Evolutionary conservation across 1,139 yeast genomes (phyloP), one percentile per base, ranked within the genome.

Genomic region (Geotrichum klebahnii): DNA sequence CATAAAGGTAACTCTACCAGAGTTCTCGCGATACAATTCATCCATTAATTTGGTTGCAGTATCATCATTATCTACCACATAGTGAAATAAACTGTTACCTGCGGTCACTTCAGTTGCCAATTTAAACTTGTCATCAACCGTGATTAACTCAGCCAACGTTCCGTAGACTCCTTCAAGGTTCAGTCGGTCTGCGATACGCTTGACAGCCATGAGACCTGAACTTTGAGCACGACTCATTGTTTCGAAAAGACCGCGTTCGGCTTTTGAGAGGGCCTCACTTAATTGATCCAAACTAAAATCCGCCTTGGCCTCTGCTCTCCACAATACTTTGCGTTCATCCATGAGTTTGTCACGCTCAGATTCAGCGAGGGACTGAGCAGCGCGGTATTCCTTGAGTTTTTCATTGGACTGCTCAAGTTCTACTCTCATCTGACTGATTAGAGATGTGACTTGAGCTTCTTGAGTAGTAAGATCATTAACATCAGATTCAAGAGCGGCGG

Each of bases 31-130:
- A n/a, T 75, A 74, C 53, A 92, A 71, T 61, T 87, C 94, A 44
- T 83, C 82, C 83, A 92, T 84, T 2, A 92, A 67, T 12, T 77
- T 63, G 3, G 88, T 75, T 0, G 97, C 97, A 0, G 96, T 87
- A 44, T 78, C 81, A 59, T 90, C 97, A 42, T 77, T 81, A 61
- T 89, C 96, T 14, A 92, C 97, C 14, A 92, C 94, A 35, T 90
- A 80, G 65, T 92, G 89, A 62, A 89, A 90, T 45, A 92, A 70
- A 2, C 95, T 78, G 55, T 79, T 82, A 1, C 97, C 97, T 12
- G 95, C 97, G 42, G 88, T 78, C 4, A 85, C 92, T 63, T 90
- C 97, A 1, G 85, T 84, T 0, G 97, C 95, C 1, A 82, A 77
- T 63, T 84, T 84, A 64, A 88, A 90, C 59, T 86, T 87, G 50